A percentile compares a stretch with the other conserved stretches of the same genome.
phyloP scores from a whole-genome alignment of 768 basidiomycete genomes.

The Gloeostereum incarnatum region DNA sequence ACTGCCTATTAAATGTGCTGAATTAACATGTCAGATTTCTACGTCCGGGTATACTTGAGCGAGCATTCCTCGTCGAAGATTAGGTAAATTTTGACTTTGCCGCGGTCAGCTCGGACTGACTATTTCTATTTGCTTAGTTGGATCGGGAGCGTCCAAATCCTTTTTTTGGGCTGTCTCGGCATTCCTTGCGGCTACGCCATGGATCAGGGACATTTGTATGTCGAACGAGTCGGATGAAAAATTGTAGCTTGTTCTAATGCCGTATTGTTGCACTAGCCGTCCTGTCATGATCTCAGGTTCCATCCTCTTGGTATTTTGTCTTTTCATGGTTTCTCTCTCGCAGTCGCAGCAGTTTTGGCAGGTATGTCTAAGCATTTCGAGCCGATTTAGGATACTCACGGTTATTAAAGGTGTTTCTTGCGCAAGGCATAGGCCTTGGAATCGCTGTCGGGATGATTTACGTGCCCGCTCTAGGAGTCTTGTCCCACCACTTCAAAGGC shows the following conservation, averaged over 20 bases:
- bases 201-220: conserved; percentile 4
- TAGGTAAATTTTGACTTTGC: neutral
- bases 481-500: conserved; percentile 35
- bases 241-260: neutral
- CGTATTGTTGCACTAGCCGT: conserved; percentile 11
- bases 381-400: neutral
- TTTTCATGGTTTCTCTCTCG: conserved; percentile 38
- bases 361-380: conserved; percentile 15
- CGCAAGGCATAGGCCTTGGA: conserved; percentile 34
- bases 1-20: neutral
- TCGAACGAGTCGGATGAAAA: neutral
- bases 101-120: neutral
- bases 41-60: neutral
- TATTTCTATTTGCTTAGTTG: neutral
- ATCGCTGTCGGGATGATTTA: conserved; percentile 32
- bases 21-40: neutral
- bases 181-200: neutral
- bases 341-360: conserved; percentile 33
- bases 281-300: conserved; percentile 23
- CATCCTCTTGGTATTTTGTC: conserved; percentile 24
- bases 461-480: conserved; percentile 31
- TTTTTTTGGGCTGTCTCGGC: neutral
- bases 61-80: conserved; percentile 2
- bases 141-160: conserved; percentile 1
- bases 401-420: conserved; percentile 26